A percentile compares a stretch with the other conserved stretches of the same genome.
These are phyloP conservation scores for Talaromyces atroroseus DNA, from an alignment of 2,329 filamentous ascomycete species.

Conservation along the genomic window DNA sequence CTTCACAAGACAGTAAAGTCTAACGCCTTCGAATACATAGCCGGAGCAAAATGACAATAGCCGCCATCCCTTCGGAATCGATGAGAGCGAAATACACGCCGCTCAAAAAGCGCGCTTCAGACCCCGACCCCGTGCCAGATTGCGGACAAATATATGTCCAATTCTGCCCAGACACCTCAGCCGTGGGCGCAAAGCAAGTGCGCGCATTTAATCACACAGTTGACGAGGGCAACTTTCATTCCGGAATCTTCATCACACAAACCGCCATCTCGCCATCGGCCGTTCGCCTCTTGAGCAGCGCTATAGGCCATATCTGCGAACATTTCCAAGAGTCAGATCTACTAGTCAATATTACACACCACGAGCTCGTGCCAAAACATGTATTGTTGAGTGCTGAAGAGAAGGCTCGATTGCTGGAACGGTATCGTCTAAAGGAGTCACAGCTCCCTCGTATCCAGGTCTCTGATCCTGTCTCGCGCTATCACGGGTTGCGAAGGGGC, in stretches of 20 bases:
- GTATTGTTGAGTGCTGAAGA: constrained; percentile 85
- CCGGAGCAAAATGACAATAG: constrained; percentile 79
- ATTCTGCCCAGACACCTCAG: constrained; percentile 70
- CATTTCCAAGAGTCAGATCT: constrained; percentile 94
- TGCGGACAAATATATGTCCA: constrained; percentile 90
- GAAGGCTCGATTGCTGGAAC: constrained; percentile 75
- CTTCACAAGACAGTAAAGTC: neutral
- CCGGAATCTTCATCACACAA: constrained; percentile 83
- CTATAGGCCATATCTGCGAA: constrained; percentile 77
- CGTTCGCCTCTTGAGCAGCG: constrained; percentile 75
- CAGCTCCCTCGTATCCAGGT: constrained; percentile 89
- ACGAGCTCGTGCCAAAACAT: constrained; percentile 93
- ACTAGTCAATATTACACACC: constrained; percentile 95
- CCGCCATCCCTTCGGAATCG: constrained; percentile 71
- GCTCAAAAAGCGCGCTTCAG: constrained; percentile 56
- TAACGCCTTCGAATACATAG: constrained; percentile 42
- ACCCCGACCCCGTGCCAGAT: constrained; percentile 65
- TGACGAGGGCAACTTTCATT: constrained; percentile 73
- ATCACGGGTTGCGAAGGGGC: constrained; percentile 81
- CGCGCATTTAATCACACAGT: constrained; percentile 82
- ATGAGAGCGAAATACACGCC: constrained; percentile 84
- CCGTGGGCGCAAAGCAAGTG: constrained; percentile 85
- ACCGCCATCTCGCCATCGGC: constrained; percentile 79
- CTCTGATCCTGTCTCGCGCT: constrained; percentile 87
- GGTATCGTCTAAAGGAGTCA: constrained; percentile 95